Evolutionary conservation across 1,284 basidiomycete species (phyloP), one percentile per base, ranked within the genome.

Genomic region (Heimioporus retisporus): DNA sequence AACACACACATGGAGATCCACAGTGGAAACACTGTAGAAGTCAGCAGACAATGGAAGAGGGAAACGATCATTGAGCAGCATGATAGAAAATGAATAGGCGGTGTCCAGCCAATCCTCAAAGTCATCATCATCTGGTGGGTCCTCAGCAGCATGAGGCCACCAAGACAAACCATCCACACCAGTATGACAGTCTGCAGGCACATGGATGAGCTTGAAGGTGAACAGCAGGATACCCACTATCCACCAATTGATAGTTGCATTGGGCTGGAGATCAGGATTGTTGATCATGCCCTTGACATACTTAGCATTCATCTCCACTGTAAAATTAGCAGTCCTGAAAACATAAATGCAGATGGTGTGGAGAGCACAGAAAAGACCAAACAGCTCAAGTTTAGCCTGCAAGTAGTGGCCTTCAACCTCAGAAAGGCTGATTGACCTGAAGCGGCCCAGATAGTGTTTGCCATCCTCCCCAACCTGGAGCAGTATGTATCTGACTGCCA

Each of bases 201-300:
- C 6, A 40, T 55, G 19, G 5, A 21, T 4, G 1, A 55, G 31
- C 5, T 55, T 10, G 11, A 55, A 55, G 2, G 10, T 8, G 18
- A 55, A 55, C 4, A 40, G 8, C 19, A 55, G 31, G 10, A 55
- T 40, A 8, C 19, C 31, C 4, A 31, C 69, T 8, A 85, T 83
- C 82, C 84, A 86, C 0, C 74, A 57, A 55, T 84, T 85, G 4
- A 84, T 81, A 2, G 75, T 72, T 0, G 75, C 73, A 13, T 73
- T 80, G 0, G 80, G 82, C 0, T 75, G 68, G 0, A 69, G 21
- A 2, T 71, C 60, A 0, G 42, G 67, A 6, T 68, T 70, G 1
- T 69, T 71, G 16, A 71, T 63, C 65, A 70, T 70, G 6, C 5
- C 46, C 46, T 46, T 46, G 46, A 46, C 46, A 46, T 46, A 46